phyloP scores from a whole-genome alignment of 139 green algal species.

The Prasinococcaceae sp. region DNA sequence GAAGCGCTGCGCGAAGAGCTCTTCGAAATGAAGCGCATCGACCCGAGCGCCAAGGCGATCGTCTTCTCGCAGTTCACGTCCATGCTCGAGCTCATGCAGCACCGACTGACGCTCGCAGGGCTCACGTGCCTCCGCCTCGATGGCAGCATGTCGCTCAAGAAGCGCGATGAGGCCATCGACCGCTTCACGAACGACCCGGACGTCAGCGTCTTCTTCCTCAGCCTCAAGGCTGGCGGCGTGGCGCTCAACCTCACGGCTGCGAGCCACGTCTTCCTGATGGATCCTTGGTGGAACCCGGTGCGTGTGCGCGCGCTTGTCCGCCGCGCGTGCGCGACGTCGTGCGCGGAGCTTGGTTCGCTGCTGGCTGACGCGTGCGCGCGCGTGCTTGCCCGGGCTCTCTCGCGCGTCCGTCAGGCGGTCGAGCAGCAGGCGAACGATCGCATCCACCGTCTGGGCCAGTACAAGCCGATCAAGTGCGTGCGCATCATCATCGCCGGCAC shows the following conservation, averaged over 20 bases:
- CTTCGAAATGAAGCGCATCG: constrained; percentile 15
- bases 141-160: constrained; percentile 62
- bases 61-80: constrained; percentile 91
- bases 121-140: constrained; percentile 62
- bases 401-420: constrained; percentile 3
- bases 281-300: constrained; percentile 83
- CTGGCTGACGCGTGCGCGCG: background rate
- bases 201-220: constrained; percentile 23
- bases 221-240: constrained; percentile 42
- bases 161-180: constrained; percentile 52
- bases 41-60: constrained; percentile 68
- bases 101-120: constrained; percentile 42
- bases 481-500: constrained; percentile 59
- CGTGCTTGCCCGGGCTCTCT: no score
- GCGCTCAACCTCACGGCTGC: constrained; percentile 78
- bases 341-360: background rate
- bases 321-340: no score
- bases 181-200: constrained; percentile 59
- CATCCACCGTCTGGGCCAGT: constrained; percentile 54
- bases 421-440: constrained; percentile 28
- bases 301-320: no score
- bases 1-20: constrained; percentile 49
- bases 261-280: constrained; percentile 64
- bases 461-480: constrained; percentile 54
- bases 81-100: constrained; percentile 75